phyloP scores from a whole-genome alignment of 176 grass and related monocot species.

The Oryza officinalis region DNA sequence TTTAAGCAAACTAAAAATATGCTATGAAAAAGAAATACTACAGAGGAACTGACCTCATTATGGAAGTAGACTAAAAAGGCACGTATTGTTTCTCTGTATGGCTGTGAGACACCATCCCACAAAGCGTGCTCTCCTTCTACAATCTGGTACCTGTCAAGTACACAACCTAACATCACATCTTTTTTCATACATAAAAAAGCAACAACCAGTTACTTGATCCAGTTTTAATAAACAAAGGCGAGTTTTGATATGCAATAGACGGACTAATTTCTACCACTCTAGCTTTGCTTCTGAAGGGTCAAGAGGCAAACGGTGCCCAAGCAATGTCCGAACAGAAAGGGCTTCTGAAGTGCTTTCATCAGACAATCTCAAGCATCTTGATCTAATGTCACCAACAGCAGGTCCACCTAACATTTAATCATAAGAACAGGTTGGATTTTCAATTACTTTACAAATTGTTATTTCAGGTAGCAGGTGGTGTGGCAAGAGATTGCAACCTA shows the following conservation, averaged over 20 bases:
- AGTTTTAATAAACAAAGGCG: slow-evolving; percentile 7
- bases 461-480: background rate
- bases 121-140: slow-evolving; percentile 91
- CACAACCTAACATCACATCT: slow-evolving; percentile 26
- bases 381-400: slow-evolving; percentile 95
- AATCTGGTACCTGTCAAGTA: slow-evolving; percentile 70
- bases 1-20: background rate
- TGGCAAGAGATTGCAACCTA: slow-evolving; percentile 33
- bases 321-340: slow-evolving; percentile 77
- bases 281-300: slow-evolving; percentile 79
- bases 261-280: slow-evolving; percentile 59
- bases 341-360: slow-evolving; percentile 95
- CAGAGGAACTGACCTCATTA: slow-evolving; percentile 61
- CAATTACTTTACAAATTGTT: background rate
- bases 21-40: background rate
- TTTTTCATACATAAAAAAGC: slow-evolving; percentile 24
- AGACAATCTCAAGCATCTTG: slow-evolving; percentile 95
- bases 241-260: slow-evolving; percentile 18
- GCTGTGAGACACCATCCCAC: slow-evolving; percentile 92
- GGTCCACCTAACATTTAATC: slow-evolving; percentile 65
- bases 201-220: slow-evolving; percentile 9
- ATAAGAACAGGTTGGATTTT: slow-evolving; percentile 23
- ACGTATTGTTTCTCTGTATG: slow-evolving; percentile 92
- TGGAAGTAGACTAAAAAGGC: slow-evolving; percentile 95
- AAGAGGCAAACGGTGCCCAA: slow-evolving; percentile 89